These are phyloP conservation scores for Clarireedia homoeocarpa DNA, from an alignment of 2,329 filamentous ascomycete genomes.

Conservation along the genomic window DNA sequence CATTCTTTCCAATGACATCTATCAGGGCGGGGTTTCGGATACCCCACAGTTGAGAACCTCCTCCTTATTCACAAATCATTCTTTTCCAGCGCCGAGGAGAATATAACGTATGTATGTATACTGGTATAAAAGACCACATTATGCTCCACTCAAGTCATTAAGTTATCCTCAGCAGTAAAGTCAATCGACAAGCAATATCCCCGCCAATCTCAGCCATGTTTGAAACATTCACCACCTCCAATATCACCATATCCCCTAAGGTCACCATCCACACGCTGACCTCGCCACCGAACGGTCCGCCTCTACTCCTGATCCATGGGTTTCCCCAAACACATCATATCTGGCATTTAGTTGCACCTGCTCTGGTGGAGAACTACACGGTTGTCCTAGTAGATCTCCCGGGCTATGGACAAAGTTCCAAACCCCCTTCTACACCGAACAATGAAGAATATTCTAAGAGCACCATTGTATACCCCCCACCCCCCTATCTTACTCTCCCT, in stretches of 20 bases:
- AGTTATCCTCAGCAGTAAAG: too few relatives aligned
- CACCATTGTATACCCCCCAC: constrained; percentile 34
- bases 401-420: constrained; percentile 44
- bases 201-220: neutral
- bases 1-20: too few relatives aligned
- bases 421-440: constrained; percentile 27
- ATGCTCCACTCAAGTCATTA: too few relatives aligned
- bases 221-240: neutral
- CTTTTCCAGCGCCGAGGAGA: too few relatives aligned
- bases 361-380: constrained; percentile 34
- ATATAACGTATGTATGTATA: too few relatives aligned
- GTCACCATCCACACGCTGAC: neutral
- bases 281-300: constrained; percentile 22
- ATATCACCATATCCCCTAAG: neutral
- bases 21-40: too few relatives aligned
- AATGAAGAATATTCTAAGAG: constrained; percentile 37
- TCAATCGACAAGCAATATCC: too few relatives aligned
- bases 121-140: too few relatives aligned
- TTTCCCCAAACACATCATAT: constrained; percentile 46
- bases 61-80: too few relatives aligned
- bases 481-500: neutral
- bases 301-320: constrained; percentile 42
- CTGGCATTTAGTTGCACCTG: constrained; percentile 40
- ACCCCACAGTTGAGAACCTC: too few relatives aligned
- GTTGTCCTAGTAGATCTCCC: constrained; percentile 42